Percentiles rank a stretch among this genome's conserved stretches.
phyloP scores from a whole-genome alignment of 2,329 filamentous ascomycete species.

The Penicillium verrucosum region DNA sequence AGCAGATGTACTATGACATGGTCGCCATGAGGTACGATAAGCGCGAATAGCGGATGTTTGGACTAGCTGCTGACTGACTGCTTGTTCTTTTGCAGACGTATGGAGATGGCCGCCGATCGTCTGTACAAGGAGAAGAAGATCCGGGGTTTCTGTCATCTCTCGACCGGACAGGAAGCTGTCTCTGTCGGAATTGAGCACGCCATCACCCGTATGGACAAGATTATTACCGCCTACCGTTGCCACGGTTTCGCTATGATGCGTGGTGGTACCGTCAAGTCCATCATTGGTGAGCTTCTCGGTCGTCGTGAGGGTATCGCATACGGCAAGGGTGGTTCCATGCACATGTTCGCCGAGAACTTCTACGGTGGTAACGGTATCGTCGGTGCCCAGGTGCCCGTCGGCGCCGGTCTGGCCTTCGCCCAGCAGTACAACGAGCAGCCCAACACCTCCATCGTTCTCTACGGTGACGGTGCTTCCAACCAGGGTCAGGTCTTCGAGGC shows the following conservation, averaged over 20 bases:
- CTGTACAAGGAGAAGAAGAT: conserved; percentile 99
- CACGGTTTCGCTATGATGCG: conserved; percentile 98
- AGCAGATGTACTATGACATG: conserved; percentile 99
- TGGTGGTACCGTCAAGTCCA: conserved; percentile 81
- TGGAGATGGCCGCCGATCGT: conserved; percentile 99
- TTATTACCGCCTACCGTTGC: conserved; percentile 98
- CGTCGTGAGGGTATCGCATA: conserved; percentile 95
- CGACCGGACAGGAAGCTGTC: conserved; percentile 95
- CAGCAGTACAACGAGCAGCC: conserved; percentile 89
- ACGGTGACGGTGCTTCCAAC: conserved; percentile 98
- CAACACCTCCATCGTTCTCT: conserved; percentile 83
- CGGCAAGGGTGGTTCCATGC: conserved; percentile 99
- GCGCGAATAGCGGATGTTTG: neutral
- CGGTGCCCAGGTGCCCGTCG: conserved; percentile 95
- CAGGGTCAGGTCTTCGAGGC: conserved; percentile 99
- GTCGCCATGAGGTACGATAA: conserved; percentile 76
- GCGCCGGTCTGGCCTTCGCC: conserved; percentile 92
- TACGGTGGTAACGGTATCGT: conserved; percentile 99
- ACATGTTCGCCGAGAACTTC: conserved; percentile 98
- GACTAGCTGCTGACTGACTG: conserved; percentile 3
- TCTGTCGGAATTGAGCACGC: conserved; percentile 96
- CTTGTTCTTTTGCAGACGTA: conserved; percentile 63
- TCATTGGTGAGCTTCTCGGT: conserved; percentile 93
- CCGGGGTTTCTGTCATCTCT: conserved; percentile 98
- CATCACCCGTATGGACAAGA: conserved; percentile 82